Conservation (phyloP, 2,329 filamentous ascomycete genomes). For the Botrytis porri region DNA sequence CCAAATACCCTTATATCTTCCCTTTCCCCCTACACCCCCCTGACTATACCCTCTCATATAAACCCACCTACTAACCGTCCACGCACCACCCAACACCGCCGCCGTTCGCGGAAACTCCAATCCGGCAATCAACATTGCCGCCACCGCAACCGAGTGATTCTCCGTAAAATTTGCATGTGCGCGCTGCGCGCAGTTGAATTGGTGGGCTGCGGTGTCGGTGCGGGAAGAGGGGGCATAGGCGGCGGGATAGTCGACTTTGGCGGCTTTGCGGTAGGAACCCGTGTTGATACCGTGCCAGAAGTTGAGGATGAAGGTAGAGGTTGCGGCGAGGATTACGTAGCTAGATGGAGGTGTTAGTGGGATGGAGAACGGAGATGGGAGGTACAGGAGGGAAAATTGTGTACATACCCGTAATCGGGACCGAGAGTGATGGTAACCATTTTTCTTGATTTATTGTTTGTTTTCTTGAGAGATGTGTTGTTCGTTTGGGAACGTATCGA, state of each 20-base stretch:
- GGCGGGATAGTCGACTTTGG: conserved; percentile 55
- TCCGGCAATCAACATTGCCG: conserved; percentile 54
- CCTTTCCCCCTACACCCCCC: conserved; percentile 30
- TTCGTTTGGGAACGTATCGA: neutral
- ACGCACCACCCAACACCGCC: conserved; percentile 50
- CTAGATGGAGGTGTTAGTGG: conserved; percentile 48
- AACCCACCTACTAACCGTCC: conserved; percentile 50
- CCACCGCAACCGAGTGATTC: conserved; percentile 54
- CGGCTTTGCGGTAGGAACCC: conserved; percentile 48
- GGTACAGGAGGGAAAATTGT: neutral
- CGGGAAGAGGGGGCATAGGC: conserved; percentile 45
- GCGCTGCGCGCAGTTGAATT: conserved; percentile 65
- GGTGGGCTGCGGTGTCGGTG: conserved; percentile 40
- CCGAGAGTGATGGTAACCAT: conserved; percentile 36
- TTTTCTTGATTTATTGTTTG: neutral
- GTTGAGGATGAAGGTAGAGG: conserved; percentile 58
- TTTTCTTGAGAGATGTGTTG: neutral
- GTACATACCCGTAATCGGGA: conserved; percentile 37
- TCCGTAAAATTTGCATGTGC: conserved; percentile 64
- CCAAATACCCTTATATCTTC: conserved; percentile 30
- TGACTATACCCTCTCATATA: conserved; percentile 52
- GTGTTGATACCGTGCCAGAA: conserved; percentile 50
- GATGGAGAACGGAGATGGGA: neutral
- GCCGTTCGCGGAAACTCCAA: conserved; percentile 51
- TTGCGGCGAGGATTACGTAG: conserved; percentile 58